Evolutionary conservation across 192 early-diverging fungal genomes (phyloP), one percentile per base, ranked within the genome.

Genomic region (Backusella mclennaniae): DNA sequence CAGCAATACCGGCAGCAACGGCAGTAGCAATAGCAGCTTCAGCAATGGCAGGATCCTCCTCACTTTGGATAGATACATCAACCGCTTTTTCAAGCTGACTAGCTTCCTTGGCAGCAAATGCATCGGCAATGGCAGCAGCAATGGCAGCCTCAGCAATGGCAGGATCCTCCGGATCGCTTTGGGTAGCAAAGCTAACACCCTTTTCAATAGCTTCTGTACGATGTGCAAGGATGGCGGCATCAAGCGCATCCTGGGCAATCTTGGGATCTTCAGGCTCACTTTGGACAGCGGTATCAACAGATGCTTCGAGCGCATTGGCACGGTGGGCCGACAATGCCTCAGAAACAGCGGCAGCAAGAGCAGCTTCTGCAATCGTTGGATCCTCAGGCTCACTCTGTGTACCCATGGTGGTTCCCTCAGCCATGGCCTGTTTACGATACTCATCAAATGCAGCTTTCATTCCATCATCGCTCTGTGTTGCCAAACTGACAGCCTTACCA

Each of bases 221-320:
- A 9, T 1, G 19, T 0, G 31, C 39, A 26, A 38, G 31, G 0
- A 19, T 38, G 35, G 36, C 39, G 11, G 56, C 29, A 0, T 19
- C 39, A 6, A 76, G 23, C 0, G 26, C 59, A 21, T 68, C 66
- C 17, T 59, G 21, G 21, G 53, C 53, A 12, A 59, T 59, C 7
- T 0, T 23, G 1, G 53, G 53, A n/a, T 31, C 52, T 67, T 63
- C 73, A 11, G 56, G 35, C 2, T 67, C 77, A 21, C 67, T 63
- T 14, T 74, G 35, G 66, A 41, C 23, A 17, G 36, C 19, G 5
- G 15, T 41, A 56, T 59, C 59, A 46, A 67, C 76, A 59, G 29
- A 73, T 5, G 53, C 69, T 21, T 53, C 73, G 68, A 44, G 69
- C 68, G 72, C 74, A 67, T 75, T 35, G 19, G 66, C 41, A 7